These are phyloP conservation scores for Leonotis leonurus DNA, from an alignment of 257 asterid species.

Conservation along the genomic window DNA sequence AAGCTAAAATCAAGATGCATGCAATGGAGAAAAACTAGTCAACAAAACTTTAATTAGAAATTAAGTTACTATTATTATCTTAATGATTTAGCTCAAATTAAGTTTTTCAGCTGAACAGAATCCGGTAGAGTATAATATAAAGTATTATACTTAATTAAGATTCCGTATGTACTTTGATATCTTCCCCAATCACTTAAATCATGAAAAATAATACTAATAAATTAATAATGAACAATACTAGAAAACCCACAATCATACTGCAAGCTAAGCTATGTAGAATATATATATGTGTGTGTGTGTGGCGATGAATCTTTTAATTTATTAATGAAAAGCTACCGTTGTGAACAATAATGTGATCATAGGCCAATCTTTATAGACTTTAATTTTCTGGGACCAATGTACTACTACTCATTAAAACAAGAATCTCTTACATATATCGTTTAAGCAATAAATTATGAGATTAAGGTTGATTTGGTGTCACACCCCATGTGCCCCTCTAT, in stretches of 20 bases:
- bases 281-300: no score
- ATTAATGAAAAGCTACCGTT: background rate
- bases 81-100: no score
- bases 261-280: conserved; percentile 4
- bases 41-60: no score
- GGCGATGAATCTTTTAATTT: conserved; percentile 7
- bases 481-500: conserved; percentile 8
- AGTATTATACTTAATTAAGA: no score
- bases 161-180: background rate
- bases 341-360: conserved; percentile 13
- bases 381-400: conserved; percentile 2
- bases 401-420: background rate
- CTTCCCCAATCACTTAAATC: background rate
- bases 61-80: no score
- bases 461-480: conserved; percentile 7
- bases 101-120: no score
- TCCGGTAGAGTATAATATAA: no score
- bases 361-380: background rate
- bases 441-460: background rate
- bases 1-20: no score
- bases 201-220: background rate
- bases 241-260: background rate
- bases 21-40: no score
- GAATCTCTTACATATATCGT: background rate
- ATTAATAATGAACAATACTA: background rate